Evolutionary conservation across 495 filamentous ascomycete genomes (phyloP).

Genomic region (Oidiodendron maius): DNA sequence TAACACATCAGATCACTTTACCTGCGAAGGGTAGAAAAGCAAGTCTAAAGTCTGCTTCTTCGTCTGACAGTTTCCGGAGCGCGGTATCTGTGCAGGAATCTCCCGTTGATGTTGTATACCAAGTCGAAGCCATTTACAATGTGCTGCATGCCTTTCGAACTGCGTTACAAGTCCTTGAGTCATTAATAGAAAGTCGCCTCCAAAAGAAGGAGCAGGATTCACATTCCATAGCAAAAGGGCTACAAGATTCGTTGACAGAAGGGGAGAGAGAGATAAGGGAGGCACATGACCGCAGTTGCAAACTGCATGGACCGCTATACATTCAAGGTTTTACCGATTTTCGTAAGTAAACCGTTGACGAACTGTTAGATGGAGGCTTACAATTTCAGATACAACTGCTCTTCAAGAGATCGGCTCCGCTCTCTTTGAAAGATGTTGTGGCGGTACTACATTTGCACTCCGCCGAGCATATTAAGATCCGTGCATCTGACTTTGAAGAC

Average conservation of each 20-base stretch:
- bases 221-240: not conserved
- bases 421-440: slow-evolving; percentile 7
- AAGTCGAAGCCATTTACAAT: slow-evolving; percentile 5
- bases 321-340: not conserved
- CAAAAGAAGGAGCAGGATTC: not conserved
- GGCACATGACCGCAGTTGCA: slow-evolving; percentile 1
- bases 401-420: slow-evolving; percentile 2
- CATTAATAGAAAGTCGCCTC: slow-evolving; percentile 3
- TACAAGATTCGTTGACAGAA: not conserved
- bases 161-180: slow-evolving; percentile 6
- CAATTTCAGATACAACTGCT: not conserved
- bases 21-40: too few relatives aligned
- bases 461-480: slow-evolving; percentile 7
- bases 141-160: slow-evolving; percentile 10
- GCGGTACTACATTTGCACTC: slow-evolving; percentile 5
- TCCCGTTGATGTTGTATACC: not conserved
- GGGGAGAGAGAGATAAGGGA: not conserved
- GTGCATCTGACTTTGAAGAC: not conserved
- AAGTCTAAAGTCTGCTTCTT: not conserved
- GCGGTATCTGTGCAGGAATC: slow-evolving; percentile 8
- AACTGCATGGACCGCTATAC: not conserved
- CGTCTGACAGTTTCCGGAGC: not conserved
- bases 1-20: too few relatives aligned
- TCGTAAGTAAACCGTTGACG: not conserved
- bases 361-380: not conserved